Evolutionary conservation across 2,329 filamentous ascomycete species (phyloP), one percentile per base, ranked within the genome.

Genomic region (Colletotrichum somersetense): DNA sequence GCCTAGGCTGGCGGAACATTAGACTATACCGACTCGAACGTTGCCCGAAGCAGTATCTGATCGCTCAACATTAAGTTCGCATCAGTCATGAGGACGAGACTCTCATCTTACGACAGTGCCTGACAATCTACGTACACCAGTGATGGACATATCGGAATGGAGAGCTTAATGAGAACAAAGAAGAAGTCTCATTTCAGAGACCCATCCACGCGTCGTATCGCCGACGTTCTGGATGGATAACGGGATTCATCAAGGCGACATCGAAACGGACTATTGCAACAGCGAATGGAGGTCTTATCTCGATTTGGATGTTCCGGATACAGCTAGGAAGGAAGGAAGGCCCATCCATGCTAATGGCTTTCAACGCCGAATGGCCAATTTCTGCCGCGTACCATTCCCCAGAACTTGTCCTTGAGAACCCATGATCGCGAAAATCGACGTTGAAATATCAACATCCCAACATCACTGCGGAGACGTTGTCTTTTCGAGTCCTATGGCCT

Each of bases 61-160:
- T 72, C 69, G 70, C 67, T 73, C 70, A 71, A 38, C 67, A 61
- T 52, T 48, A 50, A 64, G 61, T 67, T 66, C 55, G 61, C 67
- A 62, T 66, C 70, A 26, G 67, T 63, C 48, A 53, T 42, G 61
- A 42, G n/a, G 33, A 62, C n/a, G 6, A 18, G 46, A 40, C 61
- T n/a, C 46, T 63, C 46, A 63, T 63, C 33, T 63, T 30, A 42
- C 48, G 16, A 63, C 23, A 20, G 23, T 33, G 55, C 57, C 35
- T 11, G 38, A 2, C 33, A 56, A 56, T 26, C 20, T 56, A 53
- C 55, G 46, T 57, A 55, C 61, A 73, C 62, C 42, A 50, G 48
- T 66, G n/a, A 68, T 71, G 35, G 46, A n/a, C 46, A 35, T 35
- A 23, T 26, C 35, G 23, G 35, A 18, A 40, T n/a, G 50, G 12